phyloP scores from a whole-genome alignment of 2,329 filamentous ascomycete genomes.

The Phaeosphaeriaceae sp. region DNA sequence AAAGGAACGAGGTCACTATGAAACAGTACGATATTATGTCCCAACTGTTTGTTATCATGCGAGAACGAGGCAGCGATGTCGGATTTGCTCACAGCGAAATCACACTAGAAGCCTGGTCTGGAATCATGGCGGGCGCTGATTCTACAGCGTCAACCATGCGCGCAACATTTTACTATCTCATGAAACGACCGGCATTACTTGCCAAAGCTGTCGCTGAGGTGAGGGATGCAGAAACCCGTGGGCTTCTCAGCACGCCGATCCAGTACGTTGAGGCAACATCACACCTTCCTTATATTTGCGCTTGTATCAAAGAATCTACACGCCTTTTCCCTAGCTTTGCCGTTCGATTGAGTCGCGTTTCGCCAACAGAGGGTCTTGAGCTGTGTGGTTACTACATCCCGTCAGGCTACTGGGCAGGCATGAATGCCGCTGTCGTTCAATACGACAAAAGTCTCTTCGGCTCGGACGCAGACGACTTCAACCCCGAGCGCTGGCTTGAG shows the following conservation, averaged over 20 bases:
- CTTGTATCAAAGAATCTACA: constrained; percentile 42
- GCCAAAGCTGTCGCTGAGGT: constrained; percentile 26
- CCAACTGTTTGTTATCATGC: constrained; percentile 35
- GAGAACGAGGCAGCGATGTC: constrained; percentile 34
- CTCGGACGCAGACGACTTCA: constrained; percentile 53
- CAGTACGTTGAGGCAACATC: constrained; percentile 22
- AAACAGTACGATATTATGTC: constrained; percentile 14
- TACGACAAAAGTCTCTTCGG: constrained; percentile 54
- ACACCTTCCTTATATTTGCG: constrained; percentile 33
- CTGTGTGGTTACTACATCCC: constrained; percentile 39
- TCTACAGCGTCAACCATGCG: constrained; percentile 45
- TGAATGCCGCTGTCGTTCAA: constrained; percentile 53
- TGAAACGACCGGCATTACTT: constrained; percentile 37
- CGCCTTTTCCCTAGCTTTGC: constrained; percentile 25
- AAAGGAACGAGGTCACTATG: constrained; percentile 7
- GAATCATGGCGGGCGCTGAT: constrained; percentile 45
- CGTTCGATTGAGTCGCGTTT: constrained; percentile 35
- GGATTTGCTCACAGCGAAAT: constrained; percentile 41
- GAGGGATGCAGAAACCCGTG: constrained; percentile 12
- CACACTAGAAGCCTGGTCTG: constrained; percentile 34
- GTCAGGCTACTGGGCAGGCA: constrained; percentile 40
- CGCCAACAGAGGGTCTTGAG: constrained; percentile 21
- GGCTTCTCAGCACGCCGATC: constrained; percentile 21
- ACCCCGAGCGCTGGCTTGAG: constrained; percentile 58
- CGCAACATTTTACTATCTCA: constrained; percentile 47